phyloP scores from a whole-genome alignment of 2,329 filamentous ascomycete genomes.

The Pleoardoris graminearum region DNA sequence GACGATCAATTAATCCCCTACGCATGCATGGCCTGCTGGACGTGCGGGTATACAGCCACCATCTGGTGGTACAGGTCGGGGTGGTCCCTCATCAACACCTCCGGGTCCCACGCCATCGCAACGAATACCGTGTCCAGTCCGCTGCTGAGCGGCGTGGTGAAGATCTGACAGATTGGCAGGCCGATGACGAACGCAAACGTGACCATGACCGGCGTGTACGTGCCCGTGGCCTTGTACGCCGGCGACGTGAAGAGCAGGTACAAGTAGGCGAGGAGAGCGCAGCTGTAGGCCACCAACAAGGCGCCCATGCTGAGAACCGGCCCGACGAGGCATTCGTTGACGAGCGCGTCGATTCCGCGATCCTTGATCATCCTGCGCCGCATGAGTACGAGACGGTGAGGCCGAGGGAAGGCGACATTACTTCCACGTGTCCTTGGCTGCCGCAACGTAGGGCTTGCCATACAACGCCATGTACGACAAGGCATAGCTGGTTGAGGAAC shows the following conservation, averaged over 20 bases:
- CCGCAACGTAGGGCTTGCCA: constrained; percentile 82
- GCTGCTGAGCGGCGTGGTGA: constrained; percentile 83
- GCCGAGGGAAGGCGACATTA: constrained; percentile 39
- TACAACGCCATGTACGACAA: constrained; percentile 94
- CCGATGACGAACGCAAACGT: constrained; percentile 89
- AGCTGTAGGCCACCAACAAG: constrained; percentile 81
- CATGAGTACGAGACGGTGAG: constrained; percentile 18
- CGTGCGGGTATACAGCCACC: constrained; percentile 79
- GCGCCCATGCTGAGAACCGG: constrained; percentile 71
- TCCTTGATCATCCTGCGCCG: constrained; percentile 74
- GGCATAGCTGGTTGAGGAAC: constrained; percentile 89
- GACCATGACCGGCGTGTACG: constrained; percentile 76
- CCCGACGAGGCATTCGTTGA: constrained; percentile 80
- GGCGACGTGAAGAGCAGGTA: constrained; percentile 84
- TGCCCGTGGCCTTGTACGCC: constrained; percentile 69
- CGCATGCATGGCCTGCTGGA: constrained; percentile 76
- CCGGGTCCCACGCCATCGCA: constrained; percentile 67
- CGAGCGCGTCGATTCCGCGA: constrained; percentile 84
- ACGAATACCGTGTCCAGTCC: constrained; percentile 95
- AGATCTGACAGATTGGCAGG: constrained; percentile 84
- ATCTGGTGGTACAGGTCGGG: constrained; percentile 79
- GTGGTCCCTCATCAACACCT: constrained; percentile 79
- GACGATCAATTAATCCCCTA: too few relatives aligned
- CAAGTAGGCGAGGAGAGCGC: constrained; percentile 80
- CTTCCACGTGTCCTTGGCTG: constrained; percentile 86